These are phyloP conservation scores for Straminergon stramineum DNA, from an alignment of 225 moss, liverwort and hornwort genomes.

Conservation along the genomic window DNA sequence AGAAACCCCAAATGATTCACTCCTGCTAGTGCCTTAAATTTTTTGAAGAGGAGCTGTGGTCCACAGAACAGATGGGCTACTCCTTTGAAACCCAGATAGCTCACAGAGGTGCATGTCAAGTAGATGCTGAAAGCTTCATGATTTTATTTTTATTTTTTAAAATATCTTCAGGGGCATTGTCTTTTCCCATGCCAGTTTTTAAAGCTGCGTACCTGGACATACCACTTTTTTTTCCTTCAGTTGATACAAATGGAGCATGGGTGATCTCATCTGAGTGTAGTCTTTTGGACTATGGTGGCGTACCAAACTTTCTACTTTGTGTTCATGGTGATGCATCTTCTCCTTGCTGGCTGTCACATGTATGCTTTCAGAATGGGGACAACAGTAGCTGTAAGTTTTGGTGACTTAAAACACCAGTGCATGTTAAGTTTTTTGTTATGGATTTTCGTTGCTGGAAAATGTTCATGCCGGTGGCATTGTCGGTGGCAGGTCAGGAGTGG, in stretches of 20 bases:
- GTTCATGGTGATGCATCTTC: constrained; percentile 21
- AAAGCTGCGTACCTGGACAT: constrained; percentile 5
- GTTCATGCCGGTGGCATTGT: background rate
- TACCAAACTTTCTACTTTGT: background rate
- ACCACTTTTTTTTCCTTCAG: constrained; percentile 5
- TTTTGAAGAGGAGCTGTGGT: background rate
- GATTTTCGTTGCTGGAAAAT: background rate
- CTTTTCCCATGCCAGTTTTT: background rate
- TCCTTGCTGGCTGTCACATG: background rate
- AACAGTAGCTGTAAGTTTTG: background rate
- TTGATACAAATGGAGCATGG: constrained; percentile 14
- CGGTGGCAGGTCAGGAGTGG: background rate
- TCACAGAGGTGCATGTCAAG: constrained; percentile 24
- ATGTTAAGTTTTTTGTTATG: background rate
- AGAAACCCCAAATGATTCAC: constrained; percentile 72
- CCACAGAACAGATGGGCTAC: constrained; percentile 1
- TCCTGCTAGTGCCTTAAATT: background rate
- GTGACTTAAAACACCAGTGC: background rate
- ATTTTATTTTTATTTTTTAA: background rate
- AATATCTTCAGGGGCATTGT: background rate
- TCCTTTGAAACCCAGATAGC: constrained; percentile 4
- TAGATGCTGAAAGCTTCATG: constrained; percentile 20
- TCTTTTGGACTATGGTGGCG: constrained; percentile 9
- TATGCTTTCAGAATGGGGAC: background rate
- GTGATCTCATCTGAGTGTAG: background rate